phyloP scores from a whole-genome alignment of 2,329 filamentous ascomycete species.

The Colletotrichum navitas region DNA sequence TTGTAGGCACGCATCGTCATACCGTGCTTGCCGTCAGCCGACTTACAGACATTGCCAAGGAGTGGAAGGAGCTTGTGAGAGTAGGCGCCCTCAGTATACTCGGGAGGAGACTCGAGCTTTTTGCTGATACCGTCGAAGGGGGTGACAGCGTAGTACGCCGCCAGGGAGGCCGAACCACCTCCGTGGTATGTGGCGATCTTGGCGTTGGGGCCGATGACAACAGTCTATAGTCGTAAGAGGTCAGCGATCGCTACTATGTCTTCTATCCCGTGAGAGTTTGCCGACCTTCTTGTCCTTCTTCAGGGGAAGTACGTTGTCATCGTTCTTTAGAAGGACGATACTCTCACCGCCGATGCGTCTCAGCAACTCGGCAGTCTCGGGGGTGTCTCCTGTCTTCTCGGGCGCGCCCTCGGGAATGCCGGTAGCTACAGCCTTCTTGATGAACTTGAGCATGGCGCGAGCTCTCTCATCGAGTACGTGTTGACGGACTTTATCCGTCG shows the following conservation, averaged over 20 bases:
- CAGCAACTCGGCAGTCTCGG: conserved; percentile 73
- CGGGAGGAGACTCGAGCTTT: conserved; percentile 58
- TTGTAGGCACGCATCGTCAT: conserved; percentile 74
- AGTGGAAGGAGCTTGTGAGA: conserved; percentile 74
- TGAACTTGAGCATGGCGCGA: conserved; percentile 68
- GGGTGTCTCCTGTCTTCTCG: conserved; percentile 68
- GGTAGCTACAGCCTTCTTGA: conserved; percentile 67
- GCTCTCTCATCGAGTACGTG: conserved; percentile 70
- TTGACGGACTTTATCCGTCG: conserved; percentile 67
- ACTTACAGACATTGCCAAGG: conserved; percentile 65
- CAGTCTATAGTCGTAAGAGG: conserved; percentile 52
- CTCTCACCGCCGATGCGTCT: conserved; percentile 76
- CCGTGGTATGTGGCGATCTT: conserved; percentile 70
- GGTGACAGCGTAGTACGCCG: conserved; percentile 76
- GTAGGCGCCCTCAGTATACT: conserved; percentile 72
- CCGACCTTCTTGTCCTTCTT: conserved; percentile 69
- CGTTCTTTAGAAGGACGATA: conserved; percentile 81
- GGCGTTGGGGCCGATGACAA: conserved; percentile 70
- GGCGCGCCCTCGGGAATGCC: conserved; percentile 67
- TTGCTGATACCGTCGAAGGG: conserved; percentile 78
- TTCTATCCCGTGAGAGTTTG: neutral
- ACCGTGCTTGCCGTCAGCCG: conserved; percentile 65
- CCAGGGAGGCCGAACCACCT: conserved; percentile 73
- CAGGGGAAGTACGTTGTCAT: conserved; percentile 72
- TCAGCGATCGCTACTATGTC: conserved; percentile 12